Conservation (phyloP, 768 basidiomycete genomes). For the Suillus luteus region DNA sequence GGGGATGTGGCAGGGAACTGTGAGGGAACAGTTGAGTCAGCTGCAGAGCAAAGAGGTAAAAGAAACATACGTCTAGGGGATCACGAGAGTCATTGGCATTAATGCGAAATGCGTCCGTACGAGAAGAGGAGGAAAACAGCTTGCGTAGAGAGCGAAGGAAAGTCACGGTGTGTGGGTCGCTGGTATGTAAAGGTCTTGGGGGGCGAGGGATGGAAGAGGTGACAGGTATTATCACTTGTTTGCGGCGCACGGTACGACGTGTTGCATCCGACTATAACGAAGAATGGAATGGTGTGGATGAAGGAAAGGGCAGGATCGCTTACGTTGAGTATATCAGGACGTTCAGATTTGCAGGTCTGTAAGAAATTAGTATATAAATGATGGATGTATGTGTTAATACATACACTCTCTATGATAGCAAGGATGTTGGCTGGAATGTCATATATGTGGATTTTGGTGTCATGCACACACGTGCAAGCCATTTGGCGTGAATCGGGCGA, state of each 20-base stretch:
- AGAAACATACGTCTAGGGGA: background rate
- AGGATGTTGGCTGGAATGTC: background rate
- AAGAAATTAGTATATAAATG: background rate
- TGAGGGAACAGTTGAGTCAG: background rate
- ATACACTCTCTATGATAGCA: background rate
- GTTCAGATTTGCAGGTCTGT: background rate
- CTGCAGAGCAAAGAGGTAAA: background rate
- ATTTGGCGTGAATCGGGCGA: background rate
- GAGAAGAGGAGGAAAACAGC: background rate
- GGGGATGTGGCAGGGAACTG: background rate
- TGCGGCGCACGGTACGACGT: background rate
- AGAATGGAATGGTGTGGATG: background rate
- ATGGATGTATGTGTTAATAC: background rate
- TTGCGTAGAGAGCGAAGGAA: background rate
- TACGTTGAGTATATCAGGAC: background rate
- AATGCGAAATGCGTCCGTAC: background rate
- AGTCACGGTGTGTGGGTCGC: background rate
- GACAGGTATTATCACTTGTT: background rate
- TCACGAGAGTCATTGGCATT: background rate
- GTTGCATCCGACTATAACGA: background rate
- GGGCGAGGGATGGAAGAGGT: background rate
- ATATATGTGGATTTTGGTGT: background rate
- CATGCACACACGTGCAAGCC: background rate
- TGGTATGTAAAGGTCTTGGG: background rate
- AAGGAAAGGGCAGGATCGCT: background rate